A percentile compares a stretch with the other conserved stretches of the same genome.
These are phyloP conservation scores for Fraxinus platypoda DNA, from an alignment of 305 asterid species.

Conservation along the genomic window DNA sequence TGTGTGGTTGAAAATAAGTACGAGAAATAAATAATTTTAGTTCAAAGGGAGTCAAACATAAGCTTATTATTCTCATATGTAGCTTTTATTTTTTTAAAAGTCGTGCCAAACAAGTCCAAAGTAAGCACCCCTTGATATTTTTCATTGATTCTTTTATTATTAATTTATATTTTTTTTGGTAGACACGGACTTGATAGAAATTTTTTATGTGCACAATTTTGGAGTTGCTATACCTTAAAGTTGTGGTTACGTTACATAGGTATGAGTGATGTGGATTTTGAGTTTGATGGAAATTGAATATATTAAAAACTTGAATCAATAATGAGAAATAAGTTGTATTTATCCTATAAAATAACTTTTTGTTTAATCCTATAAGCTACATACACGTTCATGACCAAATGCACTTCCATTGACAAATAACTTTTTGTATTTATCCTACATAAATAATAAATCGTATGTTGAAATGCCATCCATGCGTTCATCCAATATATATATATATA, in stretches of 20 bases:
- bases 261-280: neutral
- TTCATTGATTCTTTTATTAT: neutral
- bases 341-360: too few species aligned
- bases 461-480: neutral
- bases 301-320: neutral
- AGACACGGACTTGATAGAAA: neutral
- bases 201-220: neutral
- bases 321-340: neutral
- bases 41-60: too few species aligned
- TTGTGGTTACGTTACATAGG: neutral
- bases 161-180: neutral
- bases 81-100: neutral
- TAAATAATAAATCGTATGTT: neutral
- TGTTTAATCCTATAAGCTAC: neutral
- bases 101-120: neutral
- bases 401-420: neutral
- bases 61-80: too few species aligned
- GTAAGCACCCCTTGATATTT: neutral
- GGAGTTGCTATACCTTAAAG: neutral
- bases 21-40: too few species aligned
- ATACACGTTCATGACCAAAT: too few species aligned
- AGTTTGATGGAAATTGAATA: neutral
- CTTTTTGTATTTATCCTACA: neutral
- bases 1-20: too few species aligned
- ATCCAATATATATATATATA: too few species aligned